A percentile compares a stretch with the other conserved stretches of the same genome.
Conservation (phyloP, 176 grass and related monocot species). For the Oryza nivara region DNA sequence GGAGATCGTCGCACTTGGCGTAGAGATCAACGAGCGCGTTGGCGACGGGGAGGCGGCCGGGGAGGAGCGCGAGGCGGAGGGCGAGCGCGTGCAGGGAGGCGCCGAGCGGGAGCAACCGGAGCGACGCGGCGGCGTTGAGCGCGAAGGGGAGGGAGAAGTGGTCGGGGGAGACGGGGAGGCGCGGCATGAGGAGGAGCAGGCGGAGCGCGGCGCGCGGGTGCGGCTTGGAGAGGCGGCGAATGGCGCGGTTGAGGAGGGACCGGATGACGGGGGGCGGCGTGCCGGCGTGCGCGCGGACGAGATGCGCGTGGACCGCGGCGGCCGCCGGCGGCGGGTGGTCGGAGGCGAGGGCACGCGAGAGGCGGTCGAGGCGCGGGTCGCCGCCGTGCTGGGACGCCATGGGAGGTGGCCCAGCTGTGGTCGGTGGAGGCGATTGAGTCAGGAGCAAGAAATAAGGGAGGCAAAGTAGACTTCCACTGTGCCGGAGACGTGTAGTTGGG, state of each 20-base stretch:
- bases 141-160: conserved; percentile 74
- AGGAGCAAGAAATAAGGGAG: too few relatives aligned
- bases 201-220: conserved; percentile 48
- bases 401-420: neutral
- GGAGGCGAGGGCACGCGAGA: conserved; percentile 46
- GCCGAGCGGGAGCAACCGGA: conserved; percentile 43
- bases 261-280: conserved; percentile 26
- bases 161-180: conserved; percentile 49
- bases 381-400: conserved; percentile 38
- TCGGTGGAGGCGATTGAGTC: neutral
- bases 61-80: conserved; percentile 57
- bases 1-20: conserved; percentile 63
- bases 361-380: neutral
- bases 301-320: conserved; percentile 49
- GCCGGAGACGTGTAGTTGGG: neutral
- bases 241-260: conserved; percentile 46
- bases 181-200: conserved; percentile 60
- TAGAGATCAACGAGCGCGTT: conserved; percentile 75
- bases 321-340: conserved; percentile 27
- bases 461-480: neutral
- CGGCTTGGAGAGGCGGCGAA: conserved; percentile 55
- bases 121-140: conserved; percentile 65
- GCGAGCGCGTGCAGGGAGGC: conserved; percentile 63
- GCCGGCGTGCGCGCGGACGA: conserved; percentile 48
- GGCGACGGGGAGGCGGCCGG: conserved; percentile 61